These are phyloP conservation scores for Cyathus striatus DNA, from an alignment of 768 basidiomycete species.

Conservation along the genomic window DNA sequence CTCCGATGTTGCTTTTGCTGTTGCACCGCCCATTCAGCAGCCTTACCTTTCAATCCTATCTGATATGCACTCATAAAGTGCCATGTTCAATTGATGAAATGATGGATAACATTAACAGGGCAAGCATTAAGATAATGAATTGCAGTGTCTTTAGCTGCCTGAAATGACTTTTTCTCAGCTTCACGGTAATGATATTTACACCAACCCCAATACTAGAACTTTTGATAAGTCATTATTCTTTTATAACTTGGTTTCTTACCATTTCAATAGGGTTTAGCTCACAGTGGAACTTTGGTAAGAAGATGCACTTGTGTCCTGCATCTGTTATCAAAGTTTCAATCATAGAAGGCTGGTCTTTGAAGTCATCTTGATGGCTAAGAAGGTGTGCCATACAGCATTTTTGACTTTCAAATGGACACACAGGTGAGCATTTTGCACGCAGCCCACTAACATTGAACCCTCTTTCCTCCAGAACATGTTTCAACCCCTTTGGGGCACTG, in stretches of 20 bases:
- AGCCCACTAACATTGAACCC: background rate
- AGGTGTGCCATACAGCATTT: constrained; percentile 25
- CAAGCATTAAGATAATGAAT: constrained; percentile 22
- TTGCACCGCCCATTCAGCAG: constrained; percentile 28
- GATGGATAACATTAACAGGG: constrained; percentile 22
- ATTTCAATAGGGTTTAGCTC: constrained; percentile 26
- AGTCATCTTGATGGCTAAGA: constrained; percentile 31
- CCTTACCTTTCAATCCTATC: constrained; percentile 23
- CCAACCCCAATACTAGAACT: constrained; percentile 29
- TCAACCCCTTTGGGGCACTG: constrained; percentile 11
- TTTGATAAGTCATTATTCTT: background rate
- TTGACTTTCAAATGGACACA: constrained; percentile 3
- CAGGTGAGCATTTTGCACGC: constrained; percentile 4
- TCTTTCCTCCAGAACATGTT: background rate
- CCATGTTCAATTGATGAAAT: constrained; percentile 26
- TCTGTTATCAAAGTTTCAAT: constrained; percentile 20
- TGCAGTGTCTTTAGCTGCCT: constrained; percentile 16
- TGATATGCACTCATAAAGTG: constrained; percentile 26
- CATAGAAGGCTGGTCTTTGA: constrained; percentile 24
- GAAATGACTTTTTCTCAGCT: constrained; percentile 18
- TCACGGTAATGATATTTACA: constrained; percentile 25
- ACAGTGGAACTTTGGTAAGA: background rate
- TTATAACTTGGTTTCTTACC: constrained; percentile 13
- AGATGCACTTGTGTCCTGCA: constrained; percentile 19
- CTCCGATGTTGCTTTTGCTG: constrained; percentile 24